phyloP scores from a whole-genome alignment of 306 rosid genomes.

The Fragaria ananassa region DNA sequence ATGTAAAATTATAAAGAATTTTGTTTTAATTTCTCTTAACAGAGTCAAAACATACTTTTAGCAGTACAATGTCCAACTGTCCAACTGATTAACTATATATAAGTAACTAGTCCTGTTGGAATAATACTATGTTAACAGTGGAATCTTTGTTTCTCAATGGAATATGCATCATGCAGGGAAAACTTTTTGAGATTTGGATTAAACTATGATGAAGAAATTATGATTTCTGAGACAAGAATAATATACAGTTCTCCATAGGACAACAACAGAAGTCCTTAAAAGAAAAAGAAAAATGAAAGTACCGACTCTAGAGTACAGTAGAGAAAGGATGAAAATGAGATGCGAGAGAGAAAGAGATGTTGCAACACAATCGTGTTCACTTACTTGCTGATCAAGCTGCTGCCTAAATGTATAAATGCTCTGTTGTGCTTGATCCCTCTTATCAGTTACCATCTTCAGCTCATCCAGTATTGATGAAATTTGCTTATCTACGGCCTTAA shows the following conservation, averaged over 20 bases:
- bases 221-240: background rate
- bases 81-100: background rate
- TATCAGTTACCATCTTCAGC: constrained; percentile 50
- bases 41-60: background rate
- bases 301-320: background rate
- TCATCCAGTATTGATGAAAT: constrained; percentile 66
- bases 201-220: background rate
- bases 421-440: constrained; percentile 66
- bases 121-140: background rate
- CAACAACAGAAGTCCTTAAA: background rate
- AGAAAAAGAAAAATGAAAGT: background rate
- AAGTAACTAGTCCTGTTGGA: background rate
- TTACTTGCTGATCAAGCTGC: constrained; percentile 81
- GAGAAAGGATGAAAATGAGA: background rate
- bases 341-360: background rate
- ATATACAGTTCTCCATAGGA: background rate
- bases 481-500: constrained; percentile 54
- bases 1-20: background rate
- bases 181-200: background rate
- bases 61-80: background rate
- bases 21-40: background rate
- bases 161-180: background rate
- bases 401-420: constrained; percentile 61
- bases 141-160: background rate
- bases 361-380: constrained; percentile 19